phyloP scores from a whole-genome alignment of 805 yeast genomes.

The Phaffomyces antillensis region DNA sequence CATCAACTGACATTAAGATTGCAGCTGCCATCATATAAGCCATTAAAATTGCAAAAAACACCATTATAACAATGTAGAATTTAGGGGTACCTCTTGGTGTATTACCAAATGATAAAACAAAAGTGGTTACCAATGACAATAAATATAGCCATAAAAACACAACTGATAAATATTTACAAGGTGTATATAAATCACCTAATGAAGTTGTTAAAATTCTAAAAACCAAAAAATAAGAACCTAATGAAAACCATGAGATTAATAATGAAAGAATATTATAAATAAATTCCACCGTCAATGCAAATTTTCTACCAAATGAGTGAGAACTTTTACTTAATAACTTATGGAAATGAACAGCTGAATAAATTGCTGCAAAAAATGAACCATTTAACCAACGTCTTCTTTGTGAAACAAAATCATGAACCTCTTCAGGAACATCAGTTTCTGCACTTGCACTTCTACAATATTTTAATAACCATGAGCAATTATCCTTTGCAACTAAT shows the following conservation, averaged over 20 bases:
- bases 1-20: conserved; percentile 65
- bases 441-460: conserved; percentile 86
- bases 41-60: conserved; percentile 84
- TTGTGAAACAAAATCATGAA: conserved; percentile 83
- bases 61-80: conserved; percentile 68
- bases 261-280: conserved; percentile 68
- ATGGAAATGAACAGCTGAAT: conserved; percentile 72
- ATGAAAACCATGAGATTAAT: conserved; percentile 85
- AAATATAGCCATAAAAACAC: conserved; percentile 81
- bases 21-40: conserved; percentile 85
- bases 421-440: conserved; percentile 89
- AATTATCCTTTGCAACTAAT: conserved; percentile 73
- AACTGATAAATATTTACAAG: conserved; percentile 73
- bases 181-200: conserved; percentile 60
- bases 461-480: conserved; percentile 74
- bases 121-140: conserved; percentile 74
- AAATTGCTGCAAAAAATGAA: conserved; percentile 89
- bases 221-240: conserved; percentile 85
- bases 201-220: conserved; percentile 82
- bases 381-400: conserved; percentile 97
- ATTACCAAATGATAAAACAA: conserved; percentile 88
- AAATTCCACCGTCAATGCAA: conserved; percentile 71
- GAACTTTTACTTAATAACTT: conserved; percentile 59
- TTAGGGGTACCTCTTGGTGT: conserved; percentile 84
- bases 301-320: conserved; percentile 61